Evolutionary conservation across 1,284 basidiomycete genomes (phyloP).

Genomic region (Ganoderma resinaceum): DNA sequence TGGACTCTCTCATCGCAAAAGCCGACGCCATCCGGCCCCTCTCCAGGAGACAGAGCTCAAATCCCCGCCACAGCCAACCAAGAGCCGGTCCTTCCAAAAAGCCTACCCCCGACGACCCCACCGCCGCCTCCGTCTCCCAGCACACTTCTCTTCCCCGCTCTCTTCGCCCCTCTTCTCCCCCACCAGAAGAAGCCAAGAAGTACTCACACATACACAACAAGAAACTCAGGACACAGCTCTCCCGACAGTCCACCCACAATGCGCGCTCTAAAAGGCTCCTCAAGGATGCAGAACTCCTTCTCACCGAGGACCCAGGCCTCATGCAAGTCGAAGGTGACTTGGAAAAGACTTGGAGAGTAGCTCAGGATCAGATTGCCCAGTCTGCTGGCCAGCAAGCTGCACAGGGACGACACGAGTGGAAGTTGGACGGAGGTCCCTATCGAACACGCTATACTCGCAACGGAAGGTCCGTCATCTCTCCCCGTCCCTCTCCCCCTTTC

Average conservation of each 20-base stretch:
- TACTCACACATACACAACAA: slow-evolving; percentile 76
- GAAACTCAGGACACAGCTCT: slow-evolving; percentile 76
- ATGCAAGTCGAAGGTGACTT: slow-evolving; percentile 80
- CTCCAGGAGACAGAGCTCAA: slow-evolving; percentile 54
- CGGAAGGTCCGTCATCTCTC: slow-evolving; percentile 68
- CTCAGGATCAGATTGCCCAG: slow-evolving; percentile 80
- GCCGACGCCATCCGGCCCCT: slow-evolving; percentile 66
- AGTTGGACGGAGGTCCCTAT: slow-evolving; percentile 90
- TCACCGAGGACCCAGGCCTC: slow-evolving; percentile 70
- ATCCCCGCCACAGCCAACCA: slow-evolving; percentile 35
- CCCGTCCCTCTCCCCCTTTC: neutral
- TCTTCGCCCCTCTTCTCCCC: slow-evolving; percentile 52
- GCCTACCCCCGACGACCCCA: slow-evolving; percentile 51
- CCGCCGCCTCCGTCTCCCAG: slow-evolving; percentile 61
- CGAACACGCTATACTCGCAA: slow-evolving; percentile 87
- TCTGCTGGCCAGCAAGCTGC: slow-evolving; percentile 79
- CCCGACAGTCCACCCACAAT: slow-evolving; percentile 63
- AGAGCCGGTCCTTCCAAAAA: slow-evolving; percentile 31
- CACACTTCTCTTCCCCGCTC: slow-evolving; percentile 68
- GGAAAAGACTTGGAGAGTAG: slow-evolving; percentile 90
- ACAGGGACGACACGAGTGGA: slow-evolving; percentile 81
- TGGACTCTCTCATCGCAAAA: slow-evolving; percentile 78
- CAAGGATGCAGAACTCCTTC: slow-evolving; percentile 70
- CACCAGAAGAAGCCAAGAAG: slow-evolving; percentile 51
- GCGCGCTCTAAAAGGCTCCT: slow-evolving; percentile 63